Evolutionary conservation across 2,329 filamentous ascomycete species (phyloP), one percentile per base, ranked within the genome.

Genomic region (Alternaria arbusti): DNA sequence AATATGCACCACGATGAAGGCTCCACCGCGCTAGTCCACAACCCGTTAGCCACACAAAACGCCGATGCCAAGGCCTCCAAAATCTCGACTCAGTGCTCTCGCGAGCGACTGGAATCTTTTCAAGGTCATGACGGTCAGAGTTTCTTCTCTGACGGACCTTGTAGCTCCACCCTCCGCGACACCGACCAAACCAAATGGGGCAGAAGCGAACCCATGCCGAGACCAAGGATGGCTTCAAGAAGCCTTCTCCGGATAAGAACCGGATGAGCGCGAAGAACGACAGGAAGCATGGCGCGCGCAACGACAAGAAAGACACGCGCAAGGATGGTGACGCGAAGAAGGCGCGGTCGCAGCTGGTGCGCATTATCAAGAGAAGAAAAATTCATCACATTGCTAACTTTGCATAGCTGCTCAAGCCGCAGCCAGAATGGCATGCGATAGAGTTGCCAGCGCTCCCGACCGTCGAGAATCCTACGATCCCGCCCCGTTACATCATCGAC

Each of bases 401-500:
- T 28, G 49, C 54, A 63, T 43, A 89, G 88, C 79, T 83, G 44
- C 85, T 91, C 72, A 82, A 84, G 66, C 88, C 89, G 56, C 85
- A 88, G 71, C 85, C 89, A 20, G 90, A 92, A 77, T 92, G 90
- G 90, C 89, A 91, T 77, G 82, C 86, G 30, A 84, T 85, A 57
- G 78, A 85, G 65, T 81, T 91, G 44, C 86, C 88, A 17, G 64
- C 78, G n/a, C 79, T 90, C 36, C 79, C 85, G 40, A 72, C 69
- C 7, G 74, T 82, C 54, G 80, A 85, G 25, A 81, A 83, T 69
- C 78, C 83, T 49, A 79, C 82, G 56, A 79, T 81, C 40, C 81
- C 86, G 36, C 83, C 87, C 49, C 84, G 83, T 45, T 81, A 84
- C 62, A 75, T 87, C 20, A 79, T 90, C 62, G 85, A 89, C 47